These are phyloP conservation scores for Rugonectria rugulosa DNA, from an alignment of 2,329 filamentous ascomycete genomes.

Conservation along the genomic window DNA sequence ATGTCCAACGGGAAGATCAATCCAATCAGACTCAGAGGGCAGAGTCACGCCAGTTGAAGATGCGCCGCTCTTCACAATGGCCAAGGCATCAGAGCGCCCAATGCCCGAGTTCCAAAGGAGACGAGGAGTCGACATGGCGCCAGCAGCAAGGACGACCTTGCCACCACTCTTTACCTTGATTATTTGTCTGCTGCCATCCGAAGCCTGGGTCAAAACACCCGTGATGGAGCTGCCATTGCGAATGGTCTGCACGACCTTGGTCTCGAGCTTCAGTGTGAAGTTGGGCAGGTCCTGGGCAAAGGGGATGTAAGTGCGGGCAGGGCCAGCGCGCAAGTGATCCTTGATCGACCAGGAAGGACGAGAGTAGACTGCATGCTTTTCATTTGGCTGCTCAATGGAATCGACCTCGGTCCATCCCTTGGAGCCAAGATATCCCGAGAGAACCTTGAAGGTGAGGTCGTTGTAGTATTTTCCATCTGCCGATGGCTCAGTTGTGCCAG, in stretches of 20 bases:
- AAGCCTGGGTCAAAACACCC: slow-evolving; percentile 66
- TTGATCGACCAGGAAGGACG: slow-evolving; percentile 74
- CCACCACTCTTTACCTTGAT: slow-evolving; percentile 37
- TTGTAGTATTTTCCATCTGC: slow-evolving; percentile 72
- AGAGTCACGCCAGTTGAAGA: slow-evolving; percentile 58
- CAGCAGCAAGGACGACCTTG: slow-evolving; percentile 69
- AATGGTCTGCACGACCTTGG: slow-evolving; percentile 69
- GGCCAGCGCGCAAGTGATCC: slow-evolving; percentile 71
- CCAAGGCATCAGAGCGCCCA: slow-evolving; percentile 66
- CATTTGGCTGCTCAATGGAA: slow-evolving; percentile 67
- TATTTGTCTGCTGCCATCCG: slow-evolving; percentile 52
- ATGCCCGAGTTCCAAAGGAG: slow-evolving; percentile 56
- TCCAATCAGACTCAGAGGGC: slow-evolving; percentile 58
- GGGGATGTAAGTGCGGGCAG: slow-evolving; percentile 74
- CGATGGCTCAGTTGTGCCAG: slow-evolving; percentile 71
- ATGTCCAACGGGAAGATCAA: slow-evolving; percentile 64
- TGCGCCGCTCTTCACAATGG: slow-evolving; percentile 52
- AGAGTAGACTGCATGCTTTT: slow-evolving; percentile 72
- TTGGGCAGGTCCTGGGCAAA: slow-evolving; percentile 65
- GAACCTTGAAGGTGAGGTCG: slow-evolving; percentile 68
- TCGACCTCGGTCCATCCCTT: slow-evolving; percentile 70
- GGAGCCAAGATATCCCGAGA: slow-evolving; percentile 63
- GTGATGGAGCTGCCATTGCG: slow-evolving; percentile 68
- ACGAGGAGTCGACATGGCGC: slow-evolving; percentile 51
- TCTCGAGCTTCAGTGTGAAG: slow-evolving; percentile 72